Percentiles rank a stretch among this genome's conserved stretches.
Evolutionary conservation across 2,329 filamentous ascomycete species (phyloP).

Genomic region (Ascochyta pisi): DNA sequence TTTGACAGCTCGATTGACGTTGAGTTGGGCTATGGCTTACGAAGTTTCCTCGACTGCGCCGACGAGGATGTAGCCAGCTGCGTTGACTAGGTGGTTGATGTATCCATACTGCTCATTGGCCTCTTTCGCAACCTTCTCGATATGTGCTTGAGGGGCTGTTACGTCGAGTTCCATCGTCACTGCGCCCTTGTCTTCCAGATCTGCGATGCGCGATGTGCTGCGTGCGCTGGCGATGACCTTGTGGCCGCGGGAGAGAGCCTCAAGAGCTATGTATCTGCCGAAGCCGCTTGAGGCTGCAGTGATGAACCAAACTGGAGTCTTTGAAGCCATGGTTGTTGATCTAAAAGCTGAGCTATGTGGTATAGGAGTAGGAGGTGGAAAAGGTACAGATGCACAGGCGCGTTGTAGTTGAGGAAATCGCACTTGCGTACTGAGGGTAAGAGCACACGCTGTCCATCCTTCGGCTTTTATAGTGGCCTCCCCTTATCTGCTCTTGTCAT

Average conservation of each 20-base stretch:
- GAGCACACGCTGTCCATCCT: too few relatives aligned
- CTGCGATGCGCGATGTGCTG: constrained; percentile 43
- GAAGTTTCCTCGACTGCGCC: constrained; percentile 56
- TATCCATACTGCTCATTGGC: constrained; percentile 51
- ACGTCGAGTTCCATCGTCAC: constrained; percentile 52
- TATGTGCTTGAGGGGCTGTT: constrained; percentile 42
- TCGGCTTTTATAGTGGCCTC: too few relatives aligned
- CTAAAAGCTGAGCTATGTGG: too few relatives aligned
- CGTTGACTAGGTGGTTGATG: constrained; percentile 57
- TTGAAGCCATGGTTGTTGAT: constrained; percentile 9
- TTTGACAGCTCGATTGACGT: not conserved
- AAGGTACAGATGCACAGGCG: too few relatives aligned
- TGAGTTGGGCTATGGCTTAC: constrained; percentile 39
- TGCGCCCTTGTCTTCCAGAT: constrained; percentile 47
- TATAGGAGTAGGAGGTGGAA: too few relatives aligned
- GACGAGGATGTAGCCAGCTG: constrained; percentile 54
- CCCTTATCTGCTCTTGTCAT: too few relatives aligned
- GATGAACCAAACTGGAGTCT: constrained; percentile 56
- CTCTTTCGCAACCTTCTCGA: constrained; percentile 48
- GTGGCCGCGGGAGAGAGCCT: constrained; percentile 54
- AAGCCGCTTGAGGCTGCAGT: constrained; percentile 58
- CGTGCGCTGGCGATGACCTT: constrained; percentile 59
- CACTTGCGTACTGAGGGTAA: too few relatives aligned
- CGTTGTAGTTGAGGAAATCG: too few relatives aligned
- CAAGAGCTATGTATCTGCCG: constrained; percentile 54